Evolutionary conservation across 1,284 basidiomycete genomes (phyloP), one percentile per base, ranked within the genome.

Genomic region (Cryptococcus floricola): DNA sequence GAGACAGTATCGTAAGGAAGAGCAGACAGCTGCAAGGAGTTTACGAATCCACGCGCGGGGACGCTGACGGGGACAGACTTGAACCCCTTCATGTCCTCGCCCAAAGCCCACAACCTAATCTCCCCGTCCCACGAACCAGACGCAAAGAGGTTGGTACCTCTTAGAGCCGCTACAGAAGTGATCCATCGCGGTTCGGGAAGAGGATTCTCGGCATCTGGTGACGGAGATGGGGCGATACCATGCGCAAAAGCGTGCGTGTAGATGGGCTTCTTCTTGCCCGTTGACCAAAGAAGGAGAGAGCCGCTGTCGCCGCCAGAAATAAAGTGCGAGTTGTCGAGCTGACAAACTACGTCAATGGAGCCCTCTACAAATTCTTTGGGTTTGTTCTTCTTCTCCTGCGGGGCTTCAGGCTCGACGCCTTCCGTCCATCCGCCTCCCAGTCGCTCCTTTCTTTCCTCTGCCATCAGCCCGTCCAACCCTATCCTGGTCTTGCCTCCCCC

Each of bases 291-390:
- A 61, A 85, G 88, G 68, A 98, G 87, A 5, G 91, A 88, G 1
- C 96, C 95, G 68, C 88, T 92, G 73, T 99, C 94, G 16, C 96
- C 95, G 1, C 95, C 95, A 59, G 86, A 95, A 16, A 98, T 76
- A 74, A 98, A 96, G 13, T 88, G 90, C 45, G 83, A 84, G 76
- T 97, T 91, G 76, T 98, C 96, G 54, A 98, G 81, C 90, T 97
- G 94, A 10, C 88, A 85, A 6, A 97, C 88, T 65, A 87, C 88
- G 60, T 98, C 95, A 43, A 98, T 81, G 65, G 88, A 91, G 0
- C 93, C 95, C 73, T 98, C 95, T 14, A 94, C 80, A 67, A 86
- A 91, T 58, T 81, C 83, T 50, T 63, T 66, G 61, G 81, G 80
- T 57, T 76, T 71, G 64, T 75, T 77, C 63, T 78, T 76, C 75